Conservation (phyloP, 345 rosid species). For the Sisymbrium altissimum region DNA sequence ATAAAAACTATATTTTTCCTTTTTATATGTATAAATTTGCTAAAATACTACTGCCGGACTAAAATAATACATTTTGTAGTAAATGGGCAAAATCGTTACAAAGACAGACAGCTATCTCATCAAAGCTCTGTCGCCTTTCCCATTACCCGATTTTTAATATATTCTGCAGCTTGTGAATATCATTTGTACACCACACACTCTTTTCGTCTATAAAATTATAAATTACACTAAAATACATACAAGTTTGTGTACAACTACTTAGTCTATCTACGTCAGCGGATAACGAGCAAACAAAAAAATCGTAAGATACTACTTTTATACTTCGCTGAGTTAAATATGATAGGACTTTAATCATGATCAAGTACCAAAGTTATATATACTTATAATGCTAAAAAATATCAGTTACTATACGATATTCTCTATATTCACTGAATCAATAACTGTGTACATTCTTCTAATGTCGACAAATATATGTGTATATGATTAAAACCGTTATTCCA, state of each 20-base stretch:
- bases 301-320: neutral
- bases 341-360: neutral
- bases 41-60: neutral
- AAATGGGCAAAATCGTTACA: conserved; percentile 23
- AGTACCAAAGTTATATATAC: neutral
- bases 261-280: neutral
- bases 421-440: neutral
- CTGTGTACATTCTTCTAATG: too few relatives aligned
- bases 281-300: neutral
- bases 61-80: neutral
- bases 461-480: too few relatives aligned
- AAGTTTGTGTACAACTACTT: conserved; percentile 4
- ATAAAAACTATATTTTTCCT: neutral
- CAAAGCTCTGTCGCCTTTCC: conserved; percentile 35
- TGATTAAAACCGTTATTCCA: too few relatives aligned
- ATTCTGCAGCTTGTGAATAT: conserved; percentile 16
- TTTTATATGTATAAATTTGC: neutral
- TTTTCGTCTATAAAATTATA: neutral
- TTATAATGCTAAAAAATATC: too few relatives aligned
- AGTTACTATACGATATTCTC: too few relatives aligned
- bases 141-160: conserved; percentile 8
- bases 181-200: conserved; percentile 23
- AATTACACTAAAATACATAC: neutral
- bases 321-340: neutral
- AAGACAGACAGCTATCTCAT: conserved; percentile 33